These are phyloP conservation scores for Monosporascus cannonballus DNA, from an alignment of 2,329 filamentous ascomycete genomes.

Conservation along the genomic window DNA sequence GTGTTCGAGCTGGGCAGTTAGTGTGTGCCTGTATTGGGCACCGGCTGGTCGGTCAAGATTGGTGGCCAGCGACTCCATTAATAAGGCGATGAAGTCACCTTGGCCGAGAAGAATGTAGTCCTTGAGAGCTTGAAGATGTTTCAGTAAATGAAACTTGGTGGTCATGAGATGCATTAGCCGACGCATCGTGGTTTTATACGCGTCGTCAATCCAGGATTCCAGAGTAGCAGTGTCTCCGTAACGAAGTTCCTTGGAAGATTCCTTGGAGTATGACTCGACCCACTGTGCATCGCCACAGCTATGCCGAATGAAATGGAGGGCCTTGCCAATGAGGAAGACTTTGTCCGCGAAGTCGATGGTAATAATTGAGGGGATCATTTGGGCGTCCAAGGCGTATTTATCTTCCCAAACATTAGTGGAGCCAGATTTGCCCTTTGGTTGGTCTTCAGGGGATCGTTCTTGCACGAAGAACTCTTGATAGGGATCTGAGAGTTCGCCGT, in stretches of 20 bases:
- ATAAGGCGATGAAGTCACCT: constrained; percentile 91
- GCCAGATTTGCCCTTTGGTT: constrained; percentile 44
- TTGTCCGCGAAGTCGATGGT: constrained; percentile 92
- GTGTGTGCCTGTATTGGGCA: constrained; percentile 89
- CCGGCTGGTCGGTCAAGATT: constrained; percentile 95
- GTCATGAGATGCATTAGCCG: constrained; percentile 90
- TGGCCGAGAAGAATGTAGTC: constrained; percentile 92
- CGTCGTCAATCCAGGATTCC: constrained; percentile 90
- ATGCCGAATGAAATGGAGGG: constrained; percentile 94
- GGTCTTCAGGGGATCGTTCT: constrained; percentile 60
- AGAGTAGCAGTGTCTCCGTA: constrained; percentile 92
- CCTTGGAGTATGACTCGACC: constrained; percentile 94
- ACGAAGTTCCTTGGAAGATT: constrained; percentile 80
- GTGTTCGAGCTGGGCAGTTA: constrained; percentile 96
- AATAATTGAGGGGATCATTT: constrained; percentile 90
- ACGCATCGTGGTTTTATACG: constrained; percentile 97
- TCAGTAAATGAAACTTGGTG: constrained; percentile 89
- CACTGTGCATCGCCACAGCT: constrained; percentile 89
- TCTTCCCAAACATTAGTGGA: constrained; percentile 96
- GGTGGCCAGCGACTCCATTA: constrained; percentile 92
- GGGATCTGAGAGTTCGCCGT: constrained; percentile 94
- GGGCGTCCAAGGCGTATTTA: constrained; percentile 81
- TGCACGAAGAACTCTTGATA: constrained; percentile 93
- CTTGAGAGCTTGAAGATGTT: constrained; percentile 86
- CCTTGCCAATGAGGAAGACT: constrained; percentile 95